Evolutionary conservation across 805 yeast genomes (phyloP).

Genomic region (Nakazawaea ambrosiae): DNA sequence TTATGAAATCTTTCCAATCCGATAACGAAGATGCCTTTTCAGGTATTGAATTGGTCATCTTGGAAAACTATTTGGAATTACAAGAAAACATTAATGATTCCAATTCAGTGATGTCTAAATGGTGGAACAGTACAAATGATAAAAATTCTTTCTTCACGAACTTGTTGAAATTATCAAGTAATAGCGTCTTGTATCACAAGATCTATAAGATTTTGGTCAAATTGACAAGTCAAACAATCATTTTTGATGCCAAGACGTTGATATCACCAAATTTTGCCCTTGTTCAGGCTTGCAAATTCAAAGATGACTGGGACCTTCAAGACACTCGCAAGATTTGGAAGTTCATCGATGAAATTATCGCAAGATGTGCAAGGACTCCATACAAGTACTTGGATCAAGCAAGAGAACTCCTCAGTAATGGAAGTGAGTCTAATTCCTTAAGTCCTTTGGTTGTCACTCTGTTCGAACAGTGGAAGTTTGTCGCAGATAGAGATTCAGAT

Average conservation of each 20-base stretch:
- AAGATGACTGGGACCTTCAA: too few species aligned
- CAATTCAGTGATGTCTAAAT: constrained; percentile 31
- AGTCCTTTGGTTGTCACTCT: constrained; percentile 55
- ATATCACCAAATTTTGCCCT: constrained; percentile 52
- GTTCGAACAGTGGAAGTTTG: constrained; percentile 65
- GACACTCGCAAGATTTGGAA: constrained; percentile 28
- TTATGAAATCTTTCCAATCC: too few species aligned
- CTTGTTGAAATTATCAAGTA: constrained; percentile 42
- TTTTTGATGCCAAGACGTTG: constrained; percentile 43
- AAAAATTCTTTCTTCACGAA: constrained; percentile 61
- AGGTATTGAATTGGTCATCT: constrained; percentile 49
- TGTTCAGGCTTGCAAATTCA: constrained; percentile 36
- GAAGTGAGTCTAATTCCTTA: constrained; percentile 16
- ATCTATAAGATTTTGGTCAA: constrained; percentile 40
- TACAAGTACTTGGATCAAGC: constrained; percentile 74
- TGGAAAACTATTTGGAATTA: constrained; percentile 55
- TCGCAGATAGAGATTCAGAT: constrained; percentile 24
- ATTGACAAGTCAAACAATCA: constrained; percentile 41
- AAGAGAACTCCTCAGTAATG: constrained; percentile 16
- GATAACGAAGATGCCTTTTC: constrained; percentile 25
- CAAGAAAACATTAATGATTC: constrained; percentile 42
- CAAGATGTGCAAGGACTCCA: constrained; percentile 68
- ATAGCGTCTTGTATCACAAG: neutral
- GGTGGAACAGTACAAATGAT: constrained; percentile 62
- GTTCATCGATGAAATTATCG: constrained; percentile 67